Evolutionary conservation across 306 rosid species (phyloP), one percentile per base, ranked within the genome.

Genomic region (Morella rubra): DNA sequence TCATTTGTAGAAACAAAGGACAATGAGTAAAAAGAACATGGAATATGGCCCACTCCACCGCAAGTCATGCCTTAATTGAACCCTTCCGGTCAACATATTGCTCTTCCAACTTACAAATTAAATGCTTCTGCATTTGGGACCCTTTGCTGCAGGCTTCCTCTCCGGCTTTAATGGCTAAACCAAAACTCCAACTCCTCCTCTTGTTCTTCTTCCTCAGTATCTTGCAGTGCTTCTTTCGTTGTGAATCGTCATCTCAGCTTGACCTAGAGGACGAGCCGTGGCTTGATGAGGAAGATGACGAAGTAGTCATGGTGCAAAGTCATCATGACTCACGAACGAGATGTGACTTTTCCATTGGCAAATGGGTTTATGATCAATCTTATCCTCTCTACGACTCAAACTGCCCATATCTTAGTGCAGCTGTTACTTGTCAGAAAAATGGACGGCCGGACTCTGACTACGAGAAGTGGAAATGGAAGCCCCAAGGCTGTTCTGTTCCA

Each of bases 381-480:
- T 95, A 95, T 74, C 98, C 98, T 73, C 93, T 95, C 69, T 95
- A 95, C 59, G 97, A 89, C 78, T 69, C 91, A 1, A 82, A 61
- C 20, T 95, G 98, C 42, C 92, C 98, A 4, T 95, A 92, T 87
- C 97, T 95, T 7, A 88, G 91, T 80, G 76, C 91, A 40, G 91
- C 99, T 7, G 97, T 95, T 22, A 85, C 97, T 76, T 92, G 97
- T 78, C 99, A 83, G 44, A 90, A 82, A 76, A 92, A 95, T 84
- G 99, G 99, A 45, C 76, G 99, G 80, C 99, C 99, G 1, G 99
- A 95, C 87, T 95, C 97, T 5, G 92, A 90, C 72, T 92, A 95
- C 74, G 90, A 95, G 88, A 92, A 95, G 80, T 92, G 99, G 99
- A 88, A 81, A 69, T 95, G 99, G 99, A 85, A 92, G 88, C 99